Evolutionary conservation across 73 alveolate species (phyloP).

Genomic region (Paramecium pentaurelia): DNA sequence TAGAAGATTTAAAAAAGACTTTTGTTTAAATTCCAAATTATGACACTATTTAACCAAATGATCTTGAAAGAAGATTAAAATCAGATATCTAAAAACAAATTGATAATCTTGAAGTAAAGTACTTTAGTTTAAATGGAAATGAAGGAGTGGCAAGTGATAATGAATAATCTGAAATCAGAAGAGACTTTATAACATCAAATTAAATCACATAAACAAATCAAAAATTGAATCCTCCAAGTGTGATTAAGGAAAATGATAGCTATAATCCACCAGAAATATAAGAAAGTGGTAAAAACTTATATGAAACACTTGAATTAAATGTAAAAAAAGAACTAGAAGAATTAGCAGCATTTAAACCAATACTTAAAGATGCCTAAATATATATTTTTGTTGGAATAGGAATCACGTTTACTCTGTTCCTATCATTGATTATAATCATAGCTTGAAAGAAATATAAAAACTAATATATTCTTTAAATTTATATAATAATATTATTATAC

Average conservation of each 20-base stretch:
- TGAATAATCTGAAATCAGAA: background rate
- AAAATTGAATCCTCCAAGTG: background rate
- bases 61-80: background rate
- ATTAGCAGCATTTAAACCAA: background rate
- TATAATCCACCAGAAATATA: background rate
- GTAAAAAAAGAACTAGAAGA: background rate
- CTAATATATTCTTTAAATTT: background rate
- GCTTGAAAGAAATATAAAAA: background rate
- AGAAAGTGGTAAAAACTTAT: background rate
- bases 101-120: background rate
- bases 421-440: background rate
- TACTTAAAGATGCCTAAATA: background rate
- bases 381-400: background rate
- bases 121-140: background rate
- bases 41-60: background rate
- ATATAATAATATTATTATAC: too few relatives aligned
- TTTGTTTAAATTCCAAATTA: background rate
- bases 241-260: background rate
- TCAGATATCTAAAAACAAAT: background rate
- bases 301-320: background rate
- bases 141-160: background rate
- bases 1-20: background rate
- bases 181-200: background rate
- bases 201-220: background rate
- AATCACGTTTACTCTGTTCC: background rate